Evolutionary conservation across 495 filamentous ascomycete genomes (phyloP).

Genomic region (Podospora didyma): DNA sequence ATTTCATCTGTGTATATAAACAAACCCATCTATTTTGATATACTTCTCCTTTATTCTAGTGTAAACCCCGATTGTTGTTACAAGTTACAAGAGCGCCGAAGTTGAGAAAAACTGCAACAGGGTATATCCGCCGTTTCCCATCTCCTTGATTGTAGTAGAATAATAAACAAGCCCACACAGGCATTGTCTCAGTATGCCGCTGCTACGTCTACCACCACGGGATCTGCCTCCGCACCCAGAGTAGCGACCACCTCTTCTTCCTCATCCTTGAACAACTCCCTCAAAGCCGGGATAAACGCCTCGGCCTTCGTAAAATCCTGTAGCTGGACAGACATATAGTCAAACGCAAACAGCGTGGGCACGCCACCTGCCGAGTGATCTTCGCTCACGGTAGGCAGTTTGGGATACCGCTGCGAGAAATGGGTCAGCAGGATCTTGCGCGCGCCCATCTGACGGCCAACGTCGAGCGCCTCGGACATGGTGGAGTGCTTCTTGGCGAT

Average conservation of each 20-base stretch:
- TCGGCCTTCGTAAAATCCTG: conserved; percentile 76
- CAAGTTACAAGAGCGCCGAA: too few relatives aligned
- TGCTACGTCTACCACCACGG: background rate
- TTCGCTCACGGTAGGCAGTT: conserved; percentile 58
- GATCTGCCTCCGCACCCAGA: background rate
- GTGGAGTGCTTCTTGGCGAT: conserved; percentile 88
- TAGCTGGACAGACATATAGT: conserved; percentile 80
- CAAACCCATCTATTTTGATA: too few relatives aligned
- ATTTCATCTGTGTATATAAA: too few relatives aligned
- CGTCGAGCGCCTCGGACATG: conserved; percentile 71
- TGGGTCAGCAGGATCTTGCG: conserved; percentile 78
- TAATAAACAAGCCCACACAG: too few relatives aligned
- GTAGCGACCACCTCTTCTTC: background rate
- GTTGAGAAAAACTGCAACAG: too few relatives aligned
- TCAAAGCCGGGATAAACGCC: conserved; percentile 66
- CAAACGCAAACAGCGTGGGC: conserved; percentile 77
- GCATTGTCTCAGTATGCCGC: background rate
- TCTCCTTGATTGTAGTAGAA: too few relatives aligned
- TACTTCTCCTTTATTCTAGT: too few relatives aligned
- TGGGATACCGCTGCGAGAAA: conserved; percentile 94
- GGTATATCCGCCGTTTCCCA: too few relatives aligned
- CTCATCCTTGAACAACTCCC: conserved; percentile 56
- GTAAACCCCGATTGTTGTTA: too few relatives aligned
- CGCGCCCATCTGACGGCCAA: conserved; percentile 75
- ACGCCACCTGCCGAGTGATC: background rate